phyloP scores from a whole-genome alignment of 441 rosid genomes.

The Theobroma grandiflorum region DNA sequence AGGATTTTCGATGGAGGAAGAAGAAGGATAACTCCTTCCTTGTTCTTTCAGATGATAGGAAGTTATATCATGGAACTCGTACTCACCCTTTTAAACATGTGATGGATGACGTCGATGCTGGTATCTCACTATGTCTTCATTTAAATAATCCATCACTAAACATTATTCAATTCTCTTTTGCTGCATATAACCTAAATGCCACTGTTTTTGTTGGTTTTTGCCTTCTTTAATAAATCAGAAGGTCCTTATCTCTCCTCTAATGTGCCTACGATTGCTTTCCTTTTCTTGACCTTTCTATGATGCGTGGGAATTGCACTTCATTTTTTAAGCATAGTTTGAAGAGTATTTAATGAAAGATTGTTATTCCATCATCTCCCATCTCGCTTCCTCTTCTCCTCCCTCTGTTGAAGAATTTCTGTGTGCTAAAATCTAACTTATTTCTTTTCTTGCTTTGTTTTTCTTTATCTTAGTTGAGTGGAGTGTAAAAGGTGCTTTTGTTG shows the following conservation, averaged over 20 bases:
- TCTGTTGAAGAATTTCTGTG: background rate
- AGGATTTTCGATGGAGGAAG: slow-evolving; percentile 77
- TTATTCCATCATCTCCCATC: background rate
- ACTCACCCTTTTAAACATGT: slow-evolving; percentile 51
- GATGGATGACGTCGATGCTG: slow-evolving; percentile 82
- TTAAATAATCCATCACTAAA: background rate
- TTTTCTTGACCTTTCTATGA: slow-evolving; percentile 13
- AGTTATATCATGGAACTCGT: slow-evolving; percentile 64
- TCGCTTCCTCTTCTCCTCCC: background rate
- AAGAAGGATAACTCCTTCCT: slow-evolving; percentile 58
- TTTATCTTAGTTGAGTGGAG: slow-evolving; percentile 81
- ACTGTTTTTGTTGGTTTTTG: background rate
- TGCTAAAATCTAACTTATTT: background rate
- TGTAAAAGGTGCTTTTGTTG: slow-evolving; percentile 70
- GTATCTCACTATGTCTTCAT: slow-evolving; percentile 44
- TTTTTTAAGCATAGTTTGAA: slow-evolving; percentile 1
- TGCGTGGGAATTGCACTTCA: background rate
- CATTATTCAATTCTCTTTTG: background rate
- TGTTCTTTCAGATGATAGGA: slow-evolving; percentile 61
- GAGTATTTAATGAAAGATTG: background rate
- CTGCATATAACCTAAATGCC: background rate
- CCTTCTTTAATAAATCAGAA: background rate
- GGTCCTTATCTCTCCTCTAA: background rate
- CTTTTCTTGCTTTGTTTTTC: slow-evolving; percentile 14
- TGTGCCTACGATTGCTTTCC: background rate